Conservation (phyloP, 2,329 filamentous ascomycete species). For the Aureobasidium pullulans region DNA sequence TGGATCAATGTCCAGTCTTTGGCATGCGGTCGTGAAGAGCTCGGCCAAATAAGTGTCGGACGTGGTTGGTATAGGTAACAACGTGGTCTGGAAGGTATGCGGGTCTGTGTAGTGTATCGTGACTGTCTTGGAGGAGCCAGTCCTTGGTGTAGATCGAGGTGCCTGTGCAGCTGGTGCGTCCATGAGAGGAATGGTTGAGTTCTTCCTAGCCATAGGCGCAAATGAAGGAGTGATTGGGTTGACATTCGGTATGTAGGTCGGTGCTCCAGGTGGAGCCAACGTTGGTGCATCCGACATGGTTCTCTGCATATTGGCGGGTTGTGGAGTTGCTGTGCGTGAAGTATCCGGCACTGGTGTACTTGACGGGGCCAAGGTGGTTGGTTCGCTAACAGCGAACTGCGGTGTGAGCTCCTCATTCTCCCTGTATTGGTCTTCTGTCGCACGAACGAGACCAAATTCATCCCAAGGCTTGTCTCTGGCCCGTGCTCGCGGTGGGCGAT, state of each 20-base stretch:
- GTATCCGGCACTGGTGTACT: constrained; percentile 12
- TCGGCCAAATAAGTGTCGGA: constrained; percentile 79
- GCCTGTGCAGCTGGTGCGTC: constrained; percentile 37
- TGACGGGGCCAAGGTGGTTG: constrained; percentile 27
- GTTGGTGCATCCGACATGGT: constrained; percentile 16
- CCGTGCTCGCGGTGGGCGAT: constrained; percentile 55
- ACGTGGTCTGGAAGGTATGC: constrained; percentile 57
- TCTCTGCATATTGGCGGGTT: constrained; percentile 14
- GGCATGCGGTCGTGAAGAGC: constrained; percentile 70
- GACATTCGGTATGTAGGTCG: constrained; percentile 34
- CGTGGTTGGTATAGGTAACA: constrained; percentile 66
- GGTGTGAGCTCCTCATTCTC: constrained; percentile 64
- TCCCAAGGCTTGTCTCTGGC: constrained; percentile 72
- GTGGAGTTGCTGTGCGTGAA: constrained; percentile 17
- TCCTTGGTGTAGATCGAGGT: constrained; percentile 45
- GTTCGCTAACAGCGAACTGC: constrained; percentile 48
- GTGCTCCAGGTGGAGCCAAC: constrained; percentile 19
- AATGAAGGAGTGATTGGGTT: constrained; percentile 47
- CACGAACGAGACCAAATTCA: constrained; percentile 72
- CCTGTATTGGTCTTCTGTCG: constrained; percentile 58
- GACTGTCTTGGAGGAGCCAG: constrained; percentile 63
- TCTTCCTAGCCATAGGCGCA: constrained; percentile 39
- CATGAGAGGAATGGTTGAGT: constrained; percentile 33
- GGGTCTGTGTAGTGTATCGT: constrained; percentile 66
- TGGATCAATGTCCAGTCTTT: constrained; percentile 71